Conservation (phyloP, 345 rosid species). For the Eucalyptus pauciflora region DNA sequence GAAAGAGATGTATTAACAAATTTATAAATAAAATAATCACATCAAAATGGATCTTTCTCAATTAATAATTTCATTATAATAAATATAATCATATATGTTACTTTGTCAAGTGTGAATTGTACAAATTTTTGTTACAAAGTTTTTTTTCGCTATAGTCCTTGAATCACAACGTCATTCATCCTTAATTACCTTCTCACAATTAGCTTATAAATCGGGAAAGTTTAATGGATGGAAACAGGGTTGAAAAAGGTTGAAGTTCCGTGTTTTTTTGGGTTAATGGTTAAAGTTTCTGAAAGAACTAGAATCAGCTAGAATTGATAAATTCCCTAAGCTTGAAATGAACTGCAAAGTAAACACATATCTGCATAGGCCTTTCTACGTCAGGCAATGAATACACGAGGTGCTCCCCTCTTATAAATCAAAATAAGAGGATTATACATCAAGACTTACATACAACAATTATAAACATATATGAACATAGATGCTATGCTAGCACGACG, state of each 20-base stretch:
- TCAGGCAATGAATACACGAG: neutral
- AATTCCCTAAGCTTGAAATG: neutral
- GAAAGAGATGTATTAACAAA: neutral
- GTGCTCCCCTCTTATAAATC: neutral
- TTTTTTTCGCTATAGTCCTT: neutral
- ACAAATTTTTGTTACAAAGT: neutral
- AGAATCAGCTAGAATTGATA: neutral
- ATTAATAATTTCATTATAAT: neutral
- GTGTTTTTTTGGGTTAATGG: too few species aligned
- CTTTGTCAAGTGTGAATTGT: neutral
- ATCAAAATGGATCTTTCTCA: neutral
- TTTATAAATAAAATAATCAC: neutral
- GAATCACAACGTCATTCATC: neutral
- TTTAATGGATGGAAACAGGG: neutral
- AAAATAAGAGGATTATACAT: neutral
- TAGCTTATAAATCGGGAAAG: neutral
- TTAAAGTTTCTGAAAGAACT: fast-evolving
- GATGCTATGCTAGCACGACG: neutral
- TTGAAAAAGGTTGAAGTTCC: neutral
- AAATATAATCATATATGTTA: neutral
- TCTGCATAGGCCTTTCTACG: neutral
- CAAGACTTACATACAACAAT: neutral
- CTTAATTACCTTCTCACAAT: neutral
- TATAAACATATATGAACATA: neutral
- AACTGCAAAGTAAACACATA: neutral